These are phyloP conservation scores for Brassica nigra DNA, from an alignment of 345 rosid species.

Conservation along the genomic window DNA sequence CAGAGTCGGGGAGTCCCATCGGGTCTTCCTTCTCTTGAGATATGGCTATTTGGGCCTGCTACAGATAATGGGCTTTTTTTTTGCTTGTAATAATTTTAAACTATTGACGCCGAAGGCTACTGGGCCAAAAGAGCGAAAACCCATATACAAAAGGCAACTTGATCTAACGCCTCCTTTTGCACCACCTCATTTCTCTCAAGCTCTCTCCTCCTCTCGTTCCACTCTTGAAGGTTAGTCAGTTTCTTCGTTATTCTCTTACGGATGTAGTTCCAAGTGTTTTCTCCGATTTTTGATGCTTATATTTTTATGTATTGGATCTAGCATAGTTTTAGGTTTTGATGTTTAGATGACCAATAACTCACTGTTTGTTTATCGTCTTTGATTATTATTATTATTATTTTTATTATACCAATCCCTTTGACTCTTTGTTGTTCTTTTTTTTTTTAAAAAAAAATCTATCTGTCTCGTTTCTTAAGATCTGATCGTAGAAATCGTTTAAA, in stretches of 20 bases:
- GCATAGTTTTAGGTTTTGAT: not conserved
- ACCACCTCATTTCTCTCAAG: not conserved
- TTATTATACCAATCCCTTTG: too few relatives aligned
- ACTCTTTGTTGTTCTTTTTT: too few relatives aligned
- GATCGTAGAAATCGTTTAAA: too few relatives aligned
- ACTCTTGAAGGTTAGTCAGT: not conserved
- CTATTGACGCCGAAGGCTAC: too few relatives aligned
- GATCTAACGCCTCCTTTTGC: not conserved
- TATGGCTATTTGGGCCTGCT: conserved; percentile 16
- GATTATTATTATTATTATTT: not conserved
- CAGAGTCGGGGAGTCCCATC: not conserved
- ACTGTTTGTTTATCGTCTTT: not conserved
- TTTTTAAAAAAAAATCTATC: too few relatives aligned
- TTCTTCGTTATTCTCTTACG: not conserved
- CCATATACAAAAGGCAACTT: not conserved
- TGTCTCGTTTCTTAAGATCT: too few relatives aligned
- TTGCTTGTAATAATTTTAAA: too few relatives aligned
- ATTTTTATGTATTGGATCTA: not conserved
- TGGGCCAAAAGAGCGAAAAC: too few relatives aligned
- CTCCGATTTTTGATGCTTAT: not conserved
- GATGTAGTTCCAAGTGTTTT: not conserved
- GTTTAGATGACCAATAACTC: not conserved
- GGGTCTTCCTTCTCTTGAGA: conserved; percentile 7
- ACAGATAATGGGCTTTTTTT: too few relatives aligned
- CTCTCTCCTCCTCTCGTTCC: not conserved